phyloP scores from a whole-genome alignment of 805 yeast species.

The Candida nemodendra region DNA sequence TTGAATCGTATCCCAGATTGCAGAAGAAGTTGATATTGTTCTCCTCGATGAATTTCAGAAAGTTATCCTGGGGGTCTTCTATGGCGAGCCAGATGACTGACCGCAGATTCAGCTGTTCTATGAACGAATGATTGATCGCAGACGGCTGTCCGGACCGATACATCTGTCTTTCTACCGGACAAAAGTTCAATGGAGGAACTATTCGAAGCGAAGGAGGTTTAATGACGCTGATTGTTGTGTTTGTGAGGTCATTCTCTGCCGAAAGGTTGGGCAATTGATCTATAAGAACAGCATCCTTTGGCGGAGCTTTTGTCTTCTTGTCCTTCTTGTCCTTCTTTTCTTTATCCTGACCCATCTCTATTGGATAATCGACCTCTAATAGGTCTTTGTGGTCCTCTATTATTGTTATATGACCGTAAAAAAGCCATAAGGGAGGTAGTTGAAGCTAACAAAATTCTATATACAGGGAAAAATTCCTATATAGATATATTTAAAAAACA shows the following conservation, averaged over 20 bases:
- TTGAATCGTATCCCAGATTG: conserved; percentile 61
- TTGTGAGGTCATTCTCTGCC: conserved; percentile 20
- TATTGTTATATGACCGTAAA: too few relatives aligned
- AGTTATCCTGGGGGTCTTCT: conserved; percentile 91
- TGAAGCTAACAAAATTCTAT: too few relatives aligned
- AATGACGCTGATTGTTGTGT: conserved; percentile 31
- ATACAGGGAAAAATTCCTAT: too few relatives aligned
- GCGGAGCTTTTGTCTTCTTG: conserved; percentile 13
- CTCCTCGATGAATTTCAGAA: conserved; percentile 75
- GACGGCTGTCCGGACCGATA: conserved; percentile 95
- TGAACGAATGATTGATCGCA: conserved; percentile 85
- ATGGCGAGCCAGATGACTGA: conserved; percentile 93
- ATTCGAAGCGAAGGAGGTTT: conserved; percentile 63
- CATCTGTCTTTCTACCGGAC: conserved; percentile 86
- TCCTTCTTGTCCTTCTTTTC: conserved; percentile 12
- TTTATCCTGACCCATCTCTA: conserved; percentile 6
- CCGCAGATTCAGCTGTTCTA: conserved; percentile 67
- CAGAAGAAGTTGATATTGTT: conserved; percentile 75
- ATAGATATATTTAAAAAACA: too few relatives aligned
- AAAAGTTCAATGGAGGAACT: conserved; percentile 92
- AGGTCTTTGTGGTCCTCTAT: too few relatives aligned
- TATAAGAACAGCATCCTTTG: conserved; percentile 24
- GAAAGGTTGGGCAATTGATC: conserved; percentile 26
- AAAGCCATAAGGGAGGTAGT: too few relatives aligned
- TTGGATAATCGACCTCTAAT: too few relatives aligned